Evolutionary conservation across 768 basidiomycete genomes (phyloP).

Genomic region (Lactifluus pinguis): DNA sequence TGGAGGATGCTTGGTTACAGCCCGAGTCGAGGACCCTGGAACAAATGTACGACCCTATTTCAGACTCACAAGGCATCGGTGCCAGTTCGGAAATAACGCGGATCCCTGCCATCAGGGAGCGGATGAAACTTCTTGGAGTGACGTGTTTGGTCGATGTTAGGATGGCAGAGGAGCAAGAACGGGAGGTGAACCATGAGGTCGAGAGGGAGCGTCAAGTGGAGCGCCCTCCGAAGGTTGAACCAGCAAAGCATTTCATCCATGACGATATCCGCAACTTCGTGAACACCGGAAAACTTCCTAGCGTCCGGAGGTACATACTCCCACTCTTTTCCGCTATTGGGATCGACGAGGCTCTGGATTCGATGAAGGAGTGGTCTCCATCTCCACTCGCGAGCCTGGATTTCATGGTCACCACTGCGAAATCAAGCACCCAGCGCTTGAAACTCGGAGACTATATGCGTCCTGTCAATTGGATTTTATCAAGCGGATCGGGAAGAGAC

Average conservation of each 20-base stretch:
- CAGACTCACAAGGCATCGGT: not conserved
- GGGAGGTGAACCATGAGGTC: conserved; percentile 12
- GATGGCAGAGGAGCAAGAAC: conserved; percentile 14
- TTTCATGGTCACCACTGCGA: not conserved
- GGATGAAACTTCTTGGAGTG: conserved; percentile 4
- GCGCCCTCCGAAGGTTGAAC: not conserved
- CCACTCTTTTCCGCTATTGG: not conserved
- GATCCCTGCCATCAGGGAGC: not conserved
- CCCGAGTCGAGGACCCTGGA: conserved; percentile 9
- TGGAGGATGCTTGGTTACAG: conserved; percentile 5
- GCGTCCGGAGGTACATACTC: not conserved
- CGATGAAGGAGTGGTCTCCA: not conserved
- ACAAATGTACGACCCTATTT: conserved; percentile 7
- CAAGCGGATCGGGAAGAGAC: conserved; percentile 3
- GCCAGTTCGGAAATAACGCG: not conserved
- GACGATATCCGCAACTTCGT: conserved; percentile 5
- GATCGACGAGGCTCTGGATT: not conserved
- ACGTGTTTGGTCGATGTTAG: not conserved
- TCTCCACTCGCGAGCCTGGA: conserved; percentile 7
- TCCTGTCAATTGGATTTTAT: not conserved
- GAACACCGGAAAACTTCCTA: not conserved
- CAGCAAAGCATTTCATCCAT: not conserved
- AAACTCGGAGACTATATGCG: conserved; percentile 10
- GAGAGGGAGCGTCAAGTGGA: conserved; percentile 10
- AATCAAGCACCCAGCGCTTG: not conserved